Evolutionary conservation across 257 asterid species (phyloP).

Genomic region (Solanum peruvianum): DNA sequence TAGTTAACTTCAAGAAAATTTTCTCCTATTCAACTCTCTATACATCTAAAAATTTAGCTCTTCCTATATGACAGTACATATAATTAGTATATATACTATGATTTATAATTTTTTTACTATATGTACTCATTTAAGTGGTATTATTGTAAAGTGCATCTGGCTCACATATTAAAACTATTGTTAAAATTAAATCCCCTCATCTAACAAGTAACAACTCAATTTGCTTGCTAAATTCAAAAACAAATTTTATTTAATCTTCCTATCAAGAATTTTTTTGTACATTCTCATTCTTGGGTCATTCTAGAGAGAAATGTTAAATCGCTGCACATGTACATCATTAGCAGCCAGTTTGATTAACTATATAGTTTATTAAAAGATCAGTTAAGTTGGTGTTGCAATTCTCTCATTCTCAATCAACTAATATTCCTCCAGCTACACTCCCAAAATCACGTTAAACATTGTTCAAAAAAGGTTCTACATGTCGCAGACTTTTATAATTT

Average conservation of each 20-base stretch:
- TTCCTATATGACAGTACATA: too few species aligned
- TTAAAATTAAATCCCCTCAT: not conserved
- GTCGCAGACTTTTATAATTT: too few species aligned
- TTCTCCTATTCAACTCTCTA: too few species aligned
- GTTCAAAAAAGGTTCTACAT: not conserved
- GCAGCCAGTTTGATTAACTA: not conserved
- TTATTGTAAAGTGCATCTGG: too few species aligned
- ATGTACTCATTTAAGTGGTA: too few species aligned
- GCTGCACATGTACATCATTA: not conserved
- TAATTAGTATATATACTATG: too few species aligned
- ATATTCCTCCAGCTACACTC: not conserved
- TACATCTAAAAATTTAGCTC: too few species aligned
- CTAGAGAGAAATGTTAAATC: not conserved
- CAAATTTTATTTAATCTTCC: not conserved
- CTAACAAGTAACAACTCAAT: not conserved
- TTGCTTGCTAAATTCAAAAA: not conserved
- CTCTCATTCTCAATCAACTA: not conserved
- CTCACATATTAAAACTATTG: too few species aligned
- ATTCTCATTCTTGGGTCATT: not conserved
- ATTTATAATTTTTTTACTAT: too few species aligned
- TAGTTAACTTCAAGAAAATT: too few species aligned
- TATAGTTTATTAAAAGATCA: too few species aligned
- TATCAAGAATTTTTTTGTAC: not conserved
- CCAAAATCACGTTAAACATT: not conserved
- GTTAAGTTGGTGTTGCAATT: not conserved